Base-by-base conservation (phyloP, 345 rosid genomes). In the Salix suchowensis region DNA sequence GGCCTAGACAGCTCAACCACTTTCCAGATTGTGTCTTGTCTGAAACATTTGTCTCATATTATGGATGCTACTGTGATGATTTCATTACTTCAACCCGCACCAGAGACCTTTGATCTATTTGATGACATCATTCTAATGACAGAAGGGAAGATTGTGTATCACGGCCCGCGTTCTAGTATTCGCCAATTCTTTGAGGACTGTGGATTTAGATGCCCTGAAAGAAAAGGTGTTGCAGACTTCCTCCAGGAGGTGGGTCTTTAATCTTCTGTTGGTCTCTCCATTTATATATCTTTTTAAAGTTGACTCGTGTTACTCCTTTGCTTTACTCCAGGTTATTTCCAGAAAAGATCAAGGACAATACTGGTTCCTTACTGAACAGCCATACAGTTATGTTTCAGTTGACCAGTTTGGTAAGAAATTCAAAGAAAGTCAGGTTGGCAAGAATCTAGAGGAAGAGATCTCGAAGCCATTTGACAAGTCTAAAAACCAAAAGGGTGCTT, bases 1-100 rank as follows among this genome's bases (percentile, higher is more conserved):
- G 96, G 93, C 13, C 77, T 89, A 55, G 96, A 91, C 77, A 91
- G 91, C 71, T 91, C 92, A 2, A 91, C 96, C 15, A 82, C 92
- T 12, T 87, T 74, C 78, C 96, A 89, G 84, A 83, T 91, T 46
- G 80, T 85, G 54, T 70, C 87, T n/a, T 89, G 89, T 71, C 82
- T 91, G 54, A 86, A 86, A 84, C 91, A 88, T 30, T 73, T 85
- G 60, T 93, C 86, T 74, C 93, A 89, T 32, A 61, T 87, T 13
- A 83, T 87, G 18, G 87, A 91, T 64, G 85, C 90, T 14, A 91
- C 96, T 6, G 76, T 82, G 2, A 70, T 91, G 79, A 80, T 87
- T 81, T 84, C 93, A 4, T 88, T 91, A 64, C 96, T 91, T 74
- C 92, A 91, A 81, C 93, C 96, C 1, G 86, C 92, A 30, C 92